Evolutionary conservation across 441 rosid genomes (phyloP).

Genomic region (Aquilaria agallochum): DNA sequence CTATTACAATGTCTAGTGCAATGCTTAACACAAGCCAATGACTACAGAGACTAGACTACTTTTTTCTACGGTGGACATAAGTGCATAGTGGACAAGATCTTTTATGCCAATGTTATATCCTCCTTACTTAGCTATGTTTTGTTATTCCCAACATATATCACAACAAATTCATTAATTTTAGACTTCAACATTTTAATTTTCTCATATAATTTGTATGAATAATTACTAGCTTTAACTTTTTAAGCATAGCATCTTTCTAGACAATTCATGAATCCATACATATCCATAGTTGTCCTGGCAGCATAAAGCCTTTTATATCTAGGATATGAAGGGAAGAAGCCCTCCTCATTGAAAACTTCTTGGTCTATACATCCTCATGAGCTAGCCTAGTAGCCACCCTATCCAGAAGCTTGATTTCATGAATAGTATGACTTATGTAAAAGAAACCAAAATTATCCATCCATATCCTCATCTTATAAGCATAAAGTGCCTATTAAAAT

Average conservation of each 20-base stretch:
- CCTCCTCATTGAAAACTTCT: slow-evolving; percentile 93
- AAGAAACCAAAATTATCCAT: slow-evolving; percentile 96
- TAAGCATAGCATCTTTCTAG: slow-evolving; percentile 59
- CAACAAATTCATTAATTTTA: too few species aligned
- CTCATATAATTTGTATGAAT: slow-evolving; percentile 64
- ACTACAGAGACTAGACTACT: too few species aligned
- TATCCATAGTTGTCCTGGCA: slow-evolving; percentile 86
- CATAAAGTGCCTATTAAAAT: slow-evolving; percentile 27
- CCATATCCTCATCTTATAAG: slow-evolving; percentile 98
- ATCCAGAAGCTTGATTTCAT: slow-evolving; percentile 87
- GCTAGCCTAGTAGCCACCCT: slow-evolving; percentile 81
- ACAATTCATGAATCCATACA: slow-evolving; percentile 81
- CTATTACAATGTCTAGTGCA: too few species aligned
- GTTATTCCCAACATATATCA: too few species aligned
- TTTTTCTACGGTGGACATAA: too few species aligned
- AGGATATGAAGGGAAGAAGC: slow-evolving; percentile 83
- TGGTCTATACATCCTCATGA: slow-evolving; percentile 75
- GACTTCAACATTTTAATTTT: too few species aligned
- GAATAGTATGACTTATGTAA: slow-evolving; percentile 79
- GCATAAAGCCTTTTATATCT: slow-evolving; percentile 84
- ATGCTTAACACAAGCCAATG: too few species aligned
- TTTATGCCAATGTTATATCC: too few species aligned
- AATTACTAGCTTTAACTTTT: slow-evolving; percentile 76
- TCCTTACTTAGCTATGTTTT: too few species aligned
- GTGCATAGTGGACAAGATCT: too few species aligned